Conservation (phyloP, 176 grass and related monocot genomes). For the Areca catechu region DNA sequence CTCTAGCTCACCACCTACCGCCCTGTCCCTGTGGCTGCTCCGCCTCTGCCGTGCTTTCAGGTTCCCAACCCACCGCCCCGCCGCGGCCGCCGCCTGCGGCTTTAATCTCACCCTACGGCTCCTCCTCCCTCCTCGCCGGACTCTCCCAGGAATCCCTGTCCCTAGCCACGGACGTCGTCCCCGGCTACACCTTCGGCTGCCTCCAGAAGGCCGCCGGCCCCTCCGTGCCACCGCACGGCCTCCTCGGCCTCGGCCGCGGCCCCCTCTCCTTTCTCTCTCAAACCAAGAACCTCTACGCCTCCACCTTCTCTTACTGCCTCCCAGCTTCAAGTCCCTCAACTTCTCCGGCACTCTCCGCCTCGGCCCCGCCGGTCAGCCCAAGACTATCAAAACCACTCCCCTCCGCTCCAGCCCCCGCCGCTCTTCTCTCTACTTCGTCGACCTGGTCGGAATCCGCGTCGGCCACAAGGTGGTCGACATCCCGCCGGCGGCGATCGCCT, state of each 20-base stretch:
- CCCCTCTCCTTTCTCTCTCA: conserved; percentile 68
- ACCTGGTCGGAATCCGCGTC: conserved; percentile 65
- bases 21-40: conserved; percentile 55
- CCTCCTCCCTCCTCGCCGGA: conserved; percentile 50
- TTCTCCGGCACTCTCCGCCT: conserved; percentile 89
- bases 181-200: conserved; percentile 66
- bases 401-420: conserved; percentile 72
- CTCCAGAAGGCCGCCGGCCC: conserved; percentile 47
- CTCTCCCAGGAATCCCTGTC: conserved; percentile 57
- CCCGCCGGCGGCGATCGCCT: conserved; percentile 41
- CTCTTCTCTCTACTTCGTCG: conserved; percentile 80
- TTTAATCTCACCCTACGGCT: conserved; percentile 52
- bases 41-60: conserved; percentile 68
- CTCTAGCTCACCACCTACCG: conserved; percentile 62
- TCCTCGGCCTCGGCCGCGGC: conserved; percentile 56
- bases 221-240: conserved; percentile 63
- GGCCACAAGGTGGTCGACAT: conserved; percentile 32
- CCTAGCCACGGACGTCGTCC: conserved; percentile 46
- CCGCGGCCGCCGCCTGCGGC: conserved; percentile 25
- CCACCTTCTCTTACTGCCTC: conserved; percentile 92
- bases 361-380: conserved; percentile 55
- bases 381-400: conserved; percentile 49
- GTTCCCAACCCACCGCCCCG: conserved; percentile 33
- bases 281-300: conserved; percentile 43
- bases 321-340: conserved; percentile 87